Evolutionary conservation across 148 eudicot genomes (phyloP).

Genomic region (Cornus florida): DNA sequence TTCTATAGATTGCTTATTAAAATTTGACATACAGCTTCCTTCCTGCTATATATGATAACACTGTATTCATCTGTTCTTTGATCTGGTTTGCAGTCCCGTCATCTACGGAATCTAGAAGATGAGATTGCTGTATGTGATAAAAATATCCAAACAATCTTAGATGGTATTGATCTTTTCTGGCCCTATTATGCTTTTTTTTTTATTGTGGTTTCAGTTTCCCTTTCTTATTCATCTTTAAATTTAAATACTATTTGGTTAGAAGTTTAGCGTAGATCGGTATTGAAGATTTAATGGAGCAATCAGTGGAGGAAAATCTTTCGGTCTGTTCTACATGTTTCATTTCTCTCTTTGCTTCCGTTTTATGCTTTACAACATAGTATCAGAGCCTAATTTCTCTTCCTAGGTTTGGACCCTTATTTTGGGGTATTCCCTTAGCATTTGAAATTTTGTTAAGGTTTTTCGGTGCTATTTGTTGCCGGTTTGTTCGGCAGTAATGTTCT

Average conservation of each 20-base stretch:
- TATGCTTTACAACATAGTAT: no score
- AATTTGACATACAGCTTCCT: not conserved
- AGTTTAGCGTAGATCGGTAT: not conserved
- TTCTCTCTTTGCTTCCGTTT: no score
- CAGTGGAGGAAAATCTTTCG: no score
- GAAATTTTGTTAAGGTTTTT: no score
- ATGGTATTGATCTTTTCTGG: constrained; percentile 37
- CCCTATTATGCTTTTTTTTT: constrained; percentile 7
- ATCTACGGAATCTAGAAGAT: constrained; percentile 39
- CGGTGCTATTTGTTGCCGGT: no score
- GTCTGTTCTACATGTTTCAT: no score
- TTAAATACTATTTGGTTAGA: not conserved
- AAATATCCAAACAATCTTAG: constrained; percentile 42
- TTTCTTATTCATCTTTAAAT: not conserved
- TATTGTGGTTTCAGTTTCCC: not conserved
- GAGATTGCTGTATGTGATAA: constrained; percentile 50
- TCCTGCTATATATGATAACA: not conserved
- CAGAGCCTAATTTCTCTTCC: no score
- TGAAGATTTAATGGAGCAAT: no score
- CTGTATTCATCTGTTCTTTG: not conserved
- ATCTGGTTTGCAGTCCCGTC: constrained; percentile 40
- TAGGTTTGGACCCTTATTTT: no score
- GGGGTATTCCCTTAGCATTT: no score
- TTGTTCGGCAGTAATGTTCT: no score
- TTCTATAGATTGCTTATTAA: not conserved